phyloP scores from a whole-genome alignment of 2,329 filamentous ascomycete genomes.

The Pseudogymnoascus sp. region DNA sequence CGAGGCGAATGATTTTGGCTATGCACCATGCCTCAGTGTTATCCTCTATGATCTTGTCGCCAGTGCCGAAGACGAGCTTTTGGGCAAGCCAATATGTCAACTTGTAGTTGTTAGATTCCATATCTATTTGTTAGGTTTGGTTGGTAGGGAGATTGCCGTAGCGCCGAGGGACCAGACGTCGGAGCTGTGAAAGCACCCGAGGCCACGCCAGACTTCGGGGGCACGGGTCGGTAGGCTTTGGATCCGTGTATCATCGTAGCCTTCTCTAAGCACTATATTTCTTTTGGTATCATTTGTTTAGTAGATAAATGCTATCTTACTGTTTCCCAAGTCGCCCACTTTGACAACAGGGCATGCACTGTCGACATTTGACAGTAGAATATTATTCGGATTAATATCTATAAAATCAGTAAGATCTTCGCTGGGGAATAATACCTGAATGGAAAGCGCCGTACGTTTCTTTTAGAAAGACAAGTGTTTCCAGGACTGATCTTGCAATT shows the following conservation, averaged over 20 bases:
- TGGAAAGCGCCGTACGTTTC: constrained; percentile 13
- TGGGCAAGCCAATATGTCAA: constrained; percentile 15
- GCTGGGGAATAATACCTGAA: constrained; percentile 13
- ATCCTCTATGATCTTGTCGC: constrained; percentile 18
- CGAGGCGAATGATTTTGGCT: constrained; percentile 20
- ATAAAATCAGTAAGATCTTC: constrained; percentile 6
- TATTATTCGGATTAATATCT: constrained; percentile 21
- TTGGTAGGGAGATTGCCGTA: constrained; percentile 14
- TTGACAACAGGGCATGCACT: constrained; percentile 15
- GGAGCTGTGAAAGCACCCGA: constrained; percentile 16
- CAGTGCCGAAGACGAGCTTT: constrained; percentile 15
- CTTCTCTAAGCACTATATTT: constrained; percentile 6
- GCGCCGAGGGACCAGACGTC: constrained; percentile 22
- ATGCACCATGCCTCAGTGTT: constrained; percentile 20
- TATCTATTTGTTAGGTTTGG: constrained; percentile 7
- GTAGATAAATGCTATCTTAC: constrained; percentile 10
- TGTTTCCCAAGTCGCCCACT: constrained; percentile 18
- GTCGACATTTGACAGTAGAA: constrained; percentile 18
- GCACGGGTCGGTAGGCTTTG: constrained; percentile 9
- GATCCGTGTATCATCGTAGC: constrained; percentile 5
- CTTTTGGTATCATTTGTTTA: not conserved
- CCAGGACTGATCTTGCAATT: constrained; percentile 16
- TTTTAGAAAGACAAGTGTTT: constrained; percentile 13
- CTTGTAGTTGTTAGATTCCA: constrained; percentile 12
- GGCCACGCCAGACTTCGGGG: constrained; percentile 14